Percentiles rank a stretch among this genome's conserved stretches.
Conservation (phyloP, 2,329 filamentous ascomycete genomes). For the Tympanopsis confertula region DNA sequence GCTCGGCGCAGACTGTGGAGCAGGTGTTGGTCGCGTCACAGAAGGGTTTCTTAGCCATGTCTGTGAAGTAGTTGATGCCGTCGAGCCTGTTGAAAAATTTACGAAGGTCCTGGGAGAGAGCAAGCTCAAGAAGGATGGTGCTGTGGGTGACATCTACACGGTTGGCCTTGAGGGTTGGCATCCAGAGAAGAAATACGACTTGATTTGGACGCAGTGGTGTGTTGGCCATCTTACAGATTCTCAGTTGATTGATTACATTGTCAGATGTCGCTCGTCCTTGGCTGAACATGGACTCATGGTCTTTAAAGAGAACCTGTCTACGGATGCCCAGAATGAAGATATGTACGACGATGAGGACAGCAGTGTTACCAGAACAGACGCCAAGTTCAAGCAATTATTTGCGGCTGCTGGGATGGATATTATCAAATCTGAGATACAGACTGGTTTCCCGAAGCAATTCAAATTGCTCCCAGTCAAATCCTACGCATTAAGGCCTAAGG, state of each 20-base stretch:
- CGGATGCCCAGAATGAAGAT: conserved; percentile 36
- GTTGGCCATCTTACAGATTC: conserved; percentile 68
- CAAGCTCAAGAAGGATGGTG: conserved; percentile 25
- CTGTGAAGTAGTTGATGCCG: conserved; percentile 63
- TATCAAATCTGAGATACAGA: conserved; percentile 61
- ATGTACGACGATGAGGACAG: conserved; percentile 67
- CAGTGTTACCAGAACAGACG: conserved; percentile 67
- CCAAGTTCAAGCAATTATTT: conserved; percentile 62
- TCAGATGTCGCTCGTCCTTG: conserved; percentile 37
- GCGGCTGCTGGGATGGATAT: conserved; percentile 55
- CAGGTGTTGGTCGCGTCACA: conserved; percentile 61
- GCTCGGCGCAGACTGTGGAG: not conserved
- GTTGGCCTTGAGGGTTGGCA: conserved; percentile 64
- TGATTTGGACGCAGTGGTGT: conserved; percentile 91
- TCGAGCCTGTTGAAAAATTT: conserved; percentile 79
- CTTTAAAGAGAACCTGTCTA: conserved; percentile 69
- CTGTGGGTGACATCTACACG: conserved; percentile 54
- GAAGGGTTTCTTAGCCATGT: conserved; percentile 62
- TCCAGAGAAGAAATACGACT: conserved; percentile 48
- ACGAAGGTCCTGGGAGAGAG: conserved; percentile 44
- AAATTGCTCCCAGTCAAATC: conserved; percentile 63
- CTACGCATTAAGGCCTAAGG: conserved; percentile 57
- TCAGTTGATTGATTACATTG: conserved; percentile 58
- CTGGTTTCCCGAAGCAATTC: conserved; percentile 42
- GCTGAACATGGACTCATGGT: conserved; percentile 42